Evolutionary conservation across 2,329 filamentous ascomycete genomes (phyloP).

Genomic region (Hypoxylon rubiginosum): DNA sequence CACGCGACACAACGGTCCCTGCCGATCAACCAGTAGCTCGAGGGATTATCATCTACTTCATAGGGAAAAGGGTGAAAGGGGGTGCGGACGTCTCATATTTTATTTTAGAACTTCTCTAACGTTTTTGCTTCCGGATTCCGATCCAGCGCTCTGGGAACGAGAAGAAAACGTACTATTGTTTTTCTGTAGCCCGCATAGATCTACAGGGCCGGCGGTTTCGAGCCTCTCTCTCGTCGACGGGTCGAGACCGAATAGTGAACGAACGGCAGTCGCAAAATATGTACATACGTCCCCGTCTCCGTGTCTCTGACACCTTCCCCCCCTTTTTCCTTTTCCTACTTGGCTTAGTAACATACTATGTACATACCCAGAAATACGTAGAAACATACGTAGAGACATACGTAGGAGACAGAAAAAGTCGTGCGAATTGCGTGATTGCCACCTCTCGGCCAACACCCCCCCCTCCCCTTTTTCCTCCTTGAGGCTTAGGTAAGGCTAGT

Average conservation of each 20-base stretch:
- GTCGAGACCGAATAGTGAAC: neutral
- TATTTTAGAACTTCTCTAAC: constrained; percentile 1
- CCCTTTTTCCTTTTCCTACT: neutral
- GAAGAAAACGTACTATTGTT: neutral
- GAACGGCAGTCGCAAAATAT: neutral
- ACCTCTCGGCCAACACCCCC: neutral
- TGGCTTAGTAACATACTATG: neutral
- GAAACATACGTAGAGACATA: neutral
- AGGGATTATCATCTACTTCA: constrained; percentile 39
- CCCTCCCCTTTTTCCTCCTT: constrained; percentile 8
- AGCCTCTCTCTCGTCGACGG: neutral
- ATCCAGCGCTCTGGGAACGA: constrained; percentile 32
- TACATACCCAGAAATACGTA: too few species aligned
- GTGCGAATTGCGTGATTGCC: constrained; percentile 37
- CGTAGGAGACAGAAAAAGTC: neutral
- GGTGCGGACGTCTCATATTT: constrained; percentile 5
- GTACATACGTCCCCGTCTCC: neutral
- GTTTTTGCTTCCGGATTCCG: constrained; percentile 26
- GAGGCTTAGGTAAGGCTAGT: constrained; percentile 39
- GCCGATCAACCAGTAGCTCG: constrained; percentile 35
- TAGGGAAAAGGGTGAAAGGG: constrained; percentile 25
- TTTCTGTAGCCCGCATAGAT: constrained; percentile 20
- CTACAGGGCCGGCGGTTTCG: constrained; percentile 27
- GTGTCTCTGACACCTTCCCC: neutral
- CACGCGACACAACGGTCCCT: constrained; percentile 27